Evolutionary conservation across 2,329 filamentous ascomycete genomes (phyloP), one percentile per base, ranked within the genome.

Genomic region (Cladosporium phlei): DNA sequence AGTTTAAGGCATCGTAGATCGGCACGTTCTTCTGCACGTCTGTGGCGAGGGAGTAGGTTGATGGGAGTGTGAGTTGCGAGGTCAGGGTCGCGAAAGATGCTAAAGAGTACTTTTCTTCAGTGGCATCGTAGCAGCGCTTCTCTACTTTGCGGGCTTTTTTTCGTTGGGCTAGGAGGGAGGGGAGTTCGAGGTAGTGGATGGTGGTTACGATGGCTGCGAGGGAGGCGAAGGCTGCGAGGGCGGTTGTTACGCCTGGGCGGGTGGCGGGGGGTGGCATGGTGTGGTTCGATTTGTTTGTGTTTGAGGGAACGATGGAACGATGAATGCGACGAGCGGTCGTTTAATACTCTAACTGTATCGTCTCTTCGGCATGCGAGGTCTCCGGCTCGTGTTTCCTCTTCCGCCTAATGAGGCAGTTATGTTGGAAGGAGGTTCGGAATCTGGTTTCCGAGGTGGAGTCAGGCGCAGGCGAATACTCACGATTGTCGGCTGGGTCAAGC

Each of bases 1-100:
- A 67, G 2, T 57, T 50, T 0, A 62, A 54, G 5, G 78, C 65
- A 25, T 75, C 61, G 62, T 82, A 82, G 50, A 81, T 70, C 1
- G 79, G 78, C 3, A 82, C 67, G 52, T 80, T 79, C 29, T 69
- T 62, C 17, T 69, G 45, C 19, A 79, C 64, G 3, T 61, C 50
- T 5, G 56, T 56, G 1, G 76, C 70, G 1, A 78, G 67, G 0
- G 76, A 75, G 47, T 80, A 82, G n/a, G 53, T 57, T 11, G 40
- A 47, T 24, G 35, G 48, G 1, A 51, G 42, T 3, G 58, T 54
- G 1, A 27, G 20, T 32, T 57, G 55, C 30, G 53, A 50, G 1
- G 54, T 55, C 30, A 61, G 45, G 2, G 48, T 48, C 33, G 52
- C 55, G 49, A 62, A 56, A 2, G 50, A 54, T 10, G 49, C 37